These are phyloP conservation scores for Eremochloa ophiuroides DNA, from an alignment of 176 grass and related monocot genomes.

Conservation along the genomic window DNA sequence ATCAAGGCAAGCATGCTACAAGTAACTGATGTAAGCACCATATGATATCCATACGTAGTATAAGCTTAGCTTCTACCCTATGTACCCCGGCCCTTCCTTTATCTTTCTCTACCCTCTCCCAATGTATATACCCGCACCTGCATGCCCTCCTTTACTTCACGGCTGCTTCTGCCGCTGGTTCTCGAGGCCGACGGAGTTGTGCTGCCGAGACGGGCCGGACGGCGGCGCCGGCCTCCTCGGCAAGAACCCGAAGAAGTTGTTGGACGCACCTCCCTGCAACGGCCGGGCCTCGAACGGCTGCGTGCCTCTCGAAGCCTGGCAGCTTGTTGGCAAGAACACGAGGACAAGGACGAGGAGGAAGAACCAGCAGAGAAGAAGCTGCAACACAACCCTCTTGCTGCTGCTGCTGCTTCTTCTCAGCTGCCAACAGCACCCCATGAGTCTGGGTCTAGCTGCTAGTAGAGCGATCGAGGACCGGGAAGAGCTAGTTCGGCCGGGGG, in stretches of 20 bases:
- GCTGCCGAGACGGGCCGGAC: conserved; percentile 67
- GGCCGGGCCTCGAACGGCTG: conserved; percentile 56
- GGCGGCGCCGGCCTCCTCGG: conserved; percentile 54
- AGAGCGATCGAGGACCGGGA: neutral
- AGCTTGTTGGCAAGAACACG: neutral
- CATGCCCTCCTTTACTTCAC: neutral
- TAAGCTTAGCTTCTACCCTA: no score
- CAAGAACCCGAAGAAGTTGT: conserved; percentile 61
- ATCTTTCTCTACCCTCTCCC: neutral
- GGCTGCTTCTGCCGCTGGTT: conserved; percentile 30
- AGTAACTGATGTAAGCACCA: no score
- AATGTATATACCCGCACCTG: neutral
- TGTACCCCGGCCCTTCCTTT: neutral
- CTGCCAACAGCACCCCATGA: neutral
- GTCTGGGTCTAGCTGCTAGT: no score
- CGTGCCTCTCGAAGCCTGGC: conserved; percentile 68
- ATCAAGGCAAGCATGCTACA: no score
- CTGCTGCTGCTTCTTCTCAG: neutral
- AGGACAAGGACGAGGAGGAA: conserved; percentile 36
- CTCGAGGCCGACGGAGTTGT: conserved; percentile 78
- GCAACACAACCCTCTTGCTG: neutral
- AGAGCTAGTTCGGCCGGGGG: neutral
- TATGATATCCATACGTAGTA: no score
- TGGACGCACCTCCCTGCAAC: conserved; percentile 30
- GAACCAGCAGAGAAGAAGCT: no score